A percentile compares a stretch with the other conserved stretches of the same genome.
phyloP scores from a whole-genome alignment of 495 filamentous ascomycete species.

The Aspergillus asperescens region DNA sequence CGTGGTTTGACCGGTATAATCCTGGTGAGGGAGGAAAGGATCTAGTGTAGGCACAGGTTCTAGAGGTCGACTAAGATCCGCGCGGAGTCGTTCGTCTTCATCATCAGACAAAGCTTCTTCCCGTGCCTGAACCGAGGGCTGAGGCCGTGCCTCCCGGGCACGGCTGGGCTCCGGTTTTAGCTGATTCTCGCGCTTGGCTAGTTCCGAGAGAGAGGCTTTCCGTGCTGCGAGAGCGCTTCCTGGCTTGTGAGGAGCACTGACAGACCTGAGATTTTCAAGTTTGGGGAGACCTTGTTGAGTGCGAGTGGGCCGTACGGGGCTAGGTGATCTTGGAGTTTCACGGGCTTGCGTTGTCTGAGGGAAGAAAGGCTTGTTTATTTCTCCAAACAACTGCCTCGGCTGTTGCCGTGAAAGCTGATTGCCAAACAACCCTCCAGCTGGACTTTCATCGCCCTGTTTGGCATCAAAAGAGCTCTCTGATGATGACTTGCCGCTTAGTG shows the following conservation, averaged over 20 bases:
- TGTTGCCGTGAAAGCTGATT: conserved; percentile 16
- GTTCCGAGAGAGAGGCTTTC: conserved; percentile 37
- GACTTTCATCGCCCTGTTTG: conserved; percentile 27
- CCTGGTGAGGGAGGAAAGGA: conserved; percentile 62
- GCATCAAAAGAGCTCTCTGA: conserved; percentile 64
- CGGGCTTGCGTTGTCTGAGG: conserved; percentile 48
- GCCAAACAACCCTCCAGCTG: conserved; percentile 39
- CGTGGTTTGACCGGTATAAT: conserved; percentile 55
- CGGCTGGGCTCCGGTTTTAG: conserved; percentile 24
- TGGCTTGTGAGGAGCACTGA: conserved; percentile 50
- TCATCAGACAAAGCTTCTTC: conserved; percentile 48
- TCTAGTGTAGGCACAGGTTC: conserved; percentile 51
- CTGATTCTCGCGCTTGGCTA: conserved; percentile 30
- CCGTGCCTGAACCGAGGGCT: conserved; percentile 26
- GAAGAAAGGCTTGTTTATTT: conserved; percentile 53
- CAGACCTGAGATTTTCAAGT: conserved; percentile 49
- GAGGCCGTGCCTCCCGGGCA: conserved; percentile 30
- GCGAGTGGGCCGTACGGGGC: conserved; percentile 56
- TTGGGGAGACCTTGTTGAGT: conserved; percentile 42
- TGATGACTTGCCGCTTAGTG: conserved; percentile 51
- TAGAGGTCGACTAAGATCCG: conserved; percentile 49
- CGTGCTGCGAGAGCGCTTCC: conserved; percentile 34
- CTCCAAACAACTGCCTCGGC: conserved; percentile 57
- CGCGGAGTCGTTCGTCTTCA: conserved; percentile 58
- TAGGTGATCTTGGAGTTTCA: conserved; percentile 70